Evolutionary conservation across 805 yeast species (phyloP).

Genomic region (Spathaspora arborariae): DNA sequence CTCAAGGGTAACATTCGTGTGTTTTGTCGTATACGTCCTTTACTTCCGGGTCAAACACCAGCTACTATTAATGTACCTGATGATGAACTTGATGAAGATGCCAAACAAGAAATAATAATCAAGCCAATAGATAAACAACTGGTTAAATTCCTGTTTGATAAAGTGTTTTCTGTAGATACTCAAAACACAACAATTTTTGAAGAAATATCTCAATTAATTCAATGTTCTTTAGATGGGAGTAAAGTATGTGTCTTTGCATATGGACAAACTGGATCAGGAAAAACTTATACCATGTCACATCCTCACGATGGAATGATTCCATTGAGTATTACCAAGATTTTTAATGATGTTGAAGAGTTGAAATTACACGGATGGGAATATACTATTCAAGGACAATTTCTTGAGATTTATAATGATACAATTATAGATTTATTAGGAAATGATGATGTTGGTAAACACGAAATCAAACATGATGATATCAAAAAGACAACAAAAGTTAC

Average conservation of each 20-base stretch:
- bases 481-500: constrained; percentile 55
- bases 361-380: constrained; percentile 61
- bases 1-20: constrained; percentile 90
- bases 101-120: constrained; percentile 31
- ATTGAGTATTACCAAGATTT: constrained; percentile 66
- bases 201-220: constrained; percentile 83
- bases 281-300: constrained; percentile 84
- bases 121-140: constrained; percentile 8
- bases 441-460: constrained; percentile 41
- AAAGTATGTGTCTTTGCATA: constrained; percentile 94
- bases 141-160: constrained; percentile 65
- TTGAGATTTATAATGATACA: constrained; percentile 86
- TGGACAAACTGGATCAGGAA: constrained; percentile 96
- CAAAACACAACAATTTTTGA: constrained; percentile 65
- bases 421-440: constrained; percentile 63
- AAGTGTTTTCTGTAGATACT: constrained; percentile 55
- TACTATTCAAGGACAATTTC: constrained; percentile 63
- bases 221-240: constrained; percentile 75
- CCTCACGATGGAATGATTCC: constrained; percentile 77
- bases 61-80: constrained; percentile 16
- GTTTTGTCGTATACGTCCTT: constrained; percentile 79
- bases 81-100: constrained; percentile 28
- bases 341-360: constrained; percentile 47
- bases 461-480: constrained; percentile 65
- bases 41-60: constrained; percentile 7